phyloP scores from a whole-genome alignment of 371 early-diverging fungal species.

The Rhizopus microsporus region DNA sequence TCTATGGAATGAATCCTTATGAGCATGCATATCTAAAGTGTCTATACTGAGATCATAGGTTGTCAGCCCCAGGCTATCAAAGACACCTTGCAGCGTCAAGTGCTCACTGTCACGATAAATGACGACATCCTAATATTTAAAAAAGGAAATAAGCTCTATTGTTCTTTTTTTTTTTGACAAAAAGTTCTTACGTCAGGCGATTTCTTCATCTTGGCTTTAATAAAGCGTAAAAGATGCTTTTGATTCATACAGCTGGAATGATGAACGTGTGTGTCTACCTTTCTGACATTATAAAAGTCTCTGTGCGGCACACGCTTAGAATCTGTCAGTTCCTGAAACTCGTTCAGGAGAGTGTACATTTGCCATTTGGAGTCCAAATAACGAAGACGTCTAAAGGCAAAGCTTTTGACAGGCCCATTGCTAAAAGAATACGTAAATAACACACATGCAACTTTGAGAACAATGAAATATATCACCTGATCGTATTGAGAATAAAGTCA shows the following conservation, averaged over 20 bases:
- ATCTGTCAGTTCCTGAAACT: conserved; percentile 91
- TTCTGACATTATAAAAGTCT: conserved; percentile 98
- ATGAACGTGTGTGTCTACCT: conserved; percentile 99
- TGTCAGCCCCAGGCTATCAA: conserved; percentile 90
- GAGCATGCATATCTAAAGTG: conserved; percentile 97
- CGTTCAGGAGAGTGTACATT: conserved; percentile 90
- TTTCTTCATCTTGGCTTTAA: conserved; percentile 94
- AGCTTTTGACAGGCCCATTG: conserved; percentile 95
- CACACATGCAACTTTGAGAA: no score
- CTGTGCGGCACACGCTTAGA: conserved; percentile 93
- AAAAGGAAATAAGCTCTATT: no score
- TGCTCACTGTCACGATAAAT: conserved; percentile 76
- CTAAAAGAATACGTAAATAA: conserved; percentile 8
- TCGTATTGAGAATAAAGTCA: conserved; percentile 80
- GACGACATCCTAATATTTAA: conserved; percentile 51
- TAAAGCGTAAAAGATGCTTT: conserved; percentile 97
- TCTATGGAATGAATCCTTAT: conserved; percentile 86
- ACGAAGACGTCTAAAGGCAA: conserved; percentile 91
- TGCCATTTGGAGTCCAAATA: conserved; percentile 96
- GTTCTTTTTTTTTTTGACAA: no score
- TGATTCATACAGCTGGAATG: conserved; percentile 98
- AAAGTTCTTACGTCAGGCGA: conserved; percentile 48
- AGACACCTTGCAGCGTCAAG: conserved; percentile 80
- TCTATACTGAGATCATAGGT: conserved; percentile 97
- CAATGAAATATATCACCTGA: conserved; percentile 21